These are phyloP conservation scores for Zasmidium cellare DNA, from an alignment of 2,329 filamentous ascomycete species.

Conservation along the genomic window DNA sequence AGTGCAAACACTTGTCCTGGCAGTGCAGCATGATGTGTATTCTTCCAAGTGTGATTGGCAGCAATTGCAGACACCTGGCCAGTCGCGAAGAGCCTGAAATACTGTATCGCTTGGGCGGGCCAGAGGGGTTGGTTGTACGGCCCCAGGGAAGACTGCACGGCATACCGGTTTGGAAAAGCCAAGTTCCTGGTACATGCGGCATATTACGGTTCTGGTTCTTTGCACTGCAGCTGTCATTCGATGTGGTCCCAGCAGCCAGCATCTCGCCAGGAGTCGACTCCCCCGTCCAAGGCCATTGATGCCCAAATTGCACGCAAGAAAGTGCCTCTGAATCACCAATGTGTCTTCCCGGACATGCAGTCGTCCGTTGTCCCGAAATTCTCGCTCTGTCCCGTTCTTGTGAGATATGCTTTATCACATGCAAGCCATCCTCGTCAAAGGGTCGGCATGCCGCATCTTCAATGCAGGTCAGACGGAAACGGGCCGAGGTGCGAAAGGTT, in stretches of 20 bases:
- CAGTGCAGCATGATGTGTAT: background rate
- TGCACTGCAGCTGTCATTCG: background rate
- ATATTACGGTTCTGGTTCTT: background rate
- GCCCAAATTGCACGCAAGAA: no score
- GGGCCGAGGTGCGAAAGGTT: background rate
- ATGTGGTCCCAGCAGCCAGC: background rate
- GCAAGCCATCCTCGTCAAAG: background rate
- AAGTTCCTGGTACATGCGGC: background rate
- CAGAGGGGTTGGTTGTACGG: background rate
- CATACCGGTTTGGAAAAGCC: background rate
- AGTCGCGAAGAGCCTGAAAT: background rate
- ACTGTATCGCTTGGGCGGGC: background rate
- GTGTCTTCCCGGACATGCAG: no score
- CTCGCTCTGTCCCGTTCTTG: background rate
- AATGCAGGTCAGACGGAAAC: background rate
- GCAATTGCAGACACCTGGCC: background rate
- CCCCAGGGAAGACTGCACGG: background rate
- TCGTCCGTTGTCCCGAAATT: no score
- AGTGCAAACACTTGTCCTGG: background rate
- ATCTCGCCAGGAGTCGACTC: background rate
- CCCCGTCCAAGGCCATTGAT: background rate
- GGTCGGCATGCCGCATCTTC: background rate
- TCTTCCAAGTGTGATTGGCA: background rate
- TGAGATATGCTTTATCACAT: background rate
- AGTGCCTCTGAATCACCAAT: slow-evolving; percentile 2